Evolutionary conservation across 2,329 filamentous ascomycete species (phyloP).

Genomic region (Cytospora piceicola): DNA sequence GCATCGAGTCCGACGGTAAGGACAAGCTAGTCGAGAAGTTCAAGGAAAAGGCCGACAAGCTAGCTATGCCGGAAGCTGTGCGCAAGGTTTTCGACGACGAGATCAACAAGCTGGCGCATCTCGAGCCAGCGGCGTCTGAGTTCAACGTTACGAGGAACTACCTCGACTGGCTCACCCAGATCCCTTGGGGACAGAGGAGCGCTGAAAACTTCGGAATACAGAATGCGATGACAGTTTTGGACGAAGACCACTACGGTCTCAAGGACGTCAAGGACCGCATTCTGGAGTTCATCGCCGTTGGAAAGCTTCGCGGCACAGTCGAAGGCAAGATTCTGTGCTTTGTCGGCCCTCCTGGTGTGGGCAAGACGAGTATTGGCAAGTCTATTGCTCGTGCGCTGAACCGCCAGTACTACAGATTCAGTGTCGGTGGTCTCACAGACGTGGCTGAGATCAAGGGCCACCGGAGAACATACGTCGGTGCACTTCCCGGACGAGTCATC

Average conservation of each 20-base stretch:
- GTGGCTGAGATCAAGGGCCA: slow-evolving; percentile 99
- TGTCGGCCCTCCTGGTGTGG: slow-evolving; percentile 94
- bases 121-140: slow-evolving; percentile 94
- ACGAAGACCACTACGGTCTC: slow-evolving; percentile 94
- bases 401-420: slow-evolving; percentile 97
- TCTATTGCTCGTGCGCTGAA: slow-evolving; percentile 95
- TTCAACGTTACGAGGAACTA: slow-evolving; percentile 99
- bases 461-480: slow-evolving; percentile 92
- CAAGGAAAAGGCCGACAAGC: slow-evolving; percentile 88
- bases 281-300: slow-evolving; percentile 96
- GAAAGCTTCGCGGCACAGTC: slow-evolving; percentile 93
- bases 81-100: slow-evolving; percentile 99
- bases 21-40: slow-evolving; percentile 98
- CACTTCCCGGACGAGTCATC: slow-evolving; percentile 92
- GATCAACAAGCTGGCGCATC: slow-evolving; percentile 92
- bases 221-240: slow-evolving; percentile 85
- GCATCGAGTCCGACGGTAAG: slow-evolving; percentile 96
- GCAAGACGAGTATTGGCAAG: slow-evolving; percentile 98
- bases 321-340: slow-evolving; percentile 99
- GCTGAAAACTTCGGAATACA: slow-evolving; percentile 96
- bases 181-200: slow-evolving; percentile 94
- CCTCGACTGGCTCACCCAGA: slow-evolving; percentile 96
- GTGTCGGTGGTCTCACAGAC: slow-evolving; percentile 93
- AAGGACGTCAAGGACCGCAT: slow-evolving; percentile 99
- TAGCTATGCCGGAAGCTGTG: slow-evolving; percentile 96